phyloP scores from a whole-genome alignment of 441 rosid genomes.

The Pelargonium fulgidum region DNA sequence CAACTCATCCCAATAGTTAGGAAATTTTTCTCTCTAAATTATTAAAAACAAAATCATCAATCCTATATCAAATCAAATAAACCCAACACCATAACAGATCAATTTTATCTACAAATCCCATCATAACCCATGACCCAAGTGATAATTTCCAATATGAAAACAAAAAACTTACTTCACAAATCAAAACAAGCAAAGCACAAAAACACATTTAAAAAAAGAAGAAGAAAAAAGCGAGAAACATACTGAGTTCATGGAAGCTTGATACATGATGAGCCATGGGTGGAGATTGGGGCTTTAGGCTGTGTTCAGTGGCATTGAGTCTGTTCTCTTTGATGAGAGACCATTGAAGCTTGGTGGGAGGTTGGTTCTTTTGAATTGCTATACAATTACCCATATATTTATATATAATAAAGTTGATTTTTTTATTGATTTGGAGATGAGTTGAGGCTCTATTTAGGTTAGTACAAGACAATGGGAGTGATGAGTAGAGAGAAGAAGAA shows the following conservation, averaged over 20 bases:
- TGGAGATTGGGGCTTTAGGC: conserved; percentile 21
- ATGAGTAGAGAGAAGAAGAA: conserved; percentile 14
- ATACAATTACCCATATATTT: conserved; percentile 44
- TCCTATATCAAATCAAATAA: too few relatives aligned
- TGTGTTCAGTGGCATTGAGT: conserved; percentile 14
- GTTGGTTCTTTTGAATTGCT: conserved; percentile 20
- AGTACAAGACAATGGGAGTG: neutral
- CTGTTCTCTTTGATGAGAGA: conserved; percentile 23
- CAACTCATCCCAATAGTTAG: too few relatives aligned
- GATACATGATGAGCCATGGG: conserved; percentile 12
- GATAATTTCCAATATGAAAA: too few relatives aligned
- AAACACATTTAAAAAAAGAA: neutral
- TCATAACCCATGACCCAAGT: neutral
- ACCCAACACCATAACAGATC: neutral
- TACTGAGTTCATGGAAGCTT: conserved; percentile 30
- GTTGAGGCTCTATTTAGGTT: neutral
- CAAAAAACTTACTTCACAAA: too few relatives aligned
- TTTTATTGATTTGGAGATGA: neutral
- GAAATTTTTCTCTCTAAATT: too few relatives aligned
- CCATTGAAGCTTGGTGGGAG: conserved; percentile 24
- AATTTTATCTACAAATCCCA: neutral
- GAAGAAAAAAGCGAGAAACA: conserved; percentile 19
- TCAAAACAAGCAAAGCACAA: neutral
- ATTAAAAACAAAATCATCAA: too few relatives aligned
- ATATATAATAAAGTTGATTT: neutral